A percentile compares a stretch with the other conserved stretches of the same genome.
Conservation (phyloP, 495 filamentous ascomycete genomes). For the Penicillium soppii region DNA sequence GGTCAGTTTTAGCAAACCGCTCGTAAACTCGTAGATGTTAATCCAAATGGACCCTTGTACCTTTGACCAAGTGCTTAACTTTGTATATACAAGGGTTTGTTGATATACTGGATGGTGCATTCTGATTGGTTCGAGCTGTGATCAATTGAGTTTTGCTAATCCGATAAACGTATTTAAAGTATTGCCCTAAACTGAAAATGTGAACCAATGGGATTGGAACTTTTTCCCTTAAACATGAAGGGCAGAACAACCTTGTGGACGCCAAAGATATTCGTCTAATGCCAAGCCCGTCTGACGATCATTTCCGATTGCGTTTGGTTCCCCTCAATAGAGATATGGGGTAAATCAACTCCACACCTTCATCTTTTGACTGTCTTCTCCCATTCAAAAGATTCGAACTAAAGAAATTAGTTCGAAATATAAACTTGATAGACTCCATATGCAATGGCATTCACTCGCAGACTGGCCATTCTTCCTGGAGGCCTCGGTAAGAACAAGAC, state of each 20-base stretch:
- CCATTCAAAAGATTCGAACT: background rate
- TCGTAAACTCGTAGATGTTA: background rate
- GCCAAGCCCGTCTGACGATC: conserved; percentile 1
- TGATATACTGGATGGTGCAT: background rate
- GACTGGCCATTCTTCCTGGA: conserved; percentile 40
- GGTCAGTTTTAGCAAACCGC: background rate
- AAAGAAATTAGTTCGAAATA: background rate
- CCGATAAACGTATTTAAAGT: too few species aligned
- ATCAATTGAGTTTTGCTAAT: conserved; percentile 1
- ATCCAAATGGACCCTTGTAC: too few species aligned
- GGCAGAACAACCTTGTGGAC: background rate
- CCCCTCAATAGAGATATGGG: background rate
- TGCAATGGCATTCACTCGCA: conserved; percentile 34
- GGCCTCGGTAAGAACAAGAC: conserved; percentile 33
- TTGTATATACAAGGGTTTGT: too few species aligned
- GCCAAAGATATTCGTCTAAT: background rate
- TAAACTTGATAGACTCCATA: background rate
- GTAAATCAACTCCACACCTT: too few species aligned
- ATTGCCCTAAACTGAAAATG: too few species aligned
- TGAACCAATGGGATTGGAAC: too few species aligned
- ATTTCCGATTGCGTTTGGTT: background rate
- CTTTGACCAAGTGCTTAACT: too few species aligned
- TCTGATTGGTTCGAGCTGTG: background rate
- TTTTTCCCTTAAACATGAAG: background rate
- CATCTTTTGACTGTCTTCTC: background rate